A percentile compares a stretch with the other conserved stretches of the same genome.
phyloP scores from a whole-genome alignment of 345 rosid species.

The Hibiscus syriacus region DNA sequence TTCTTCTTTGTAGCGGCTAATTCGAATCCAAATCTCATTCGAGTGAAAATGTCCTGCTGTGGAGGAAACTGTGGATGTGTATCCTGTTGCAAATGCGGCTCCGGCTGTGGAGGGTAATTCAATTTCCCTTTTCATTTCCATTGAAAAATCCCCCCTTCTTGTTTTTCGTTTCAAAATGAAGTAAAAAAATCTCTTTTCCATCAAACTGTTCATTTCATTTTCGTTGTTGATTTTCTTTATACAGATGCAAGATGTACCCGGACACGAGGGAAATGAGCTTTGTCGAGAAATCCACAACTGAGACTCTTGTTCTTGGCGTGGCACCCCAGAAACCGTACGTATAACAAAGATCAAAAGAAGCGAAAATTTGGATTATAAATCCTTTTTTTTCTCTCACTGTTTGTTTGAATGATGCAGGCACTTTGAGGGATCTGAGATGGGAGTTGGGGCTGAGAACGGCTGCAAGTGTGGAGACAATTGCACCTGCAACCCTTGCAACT shows the following conservation, averaged over 20 bases:
- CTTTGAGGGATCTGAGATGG: slow-evolving; percentile 46
- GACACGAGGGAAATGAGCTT: slow-evolving; percentile 30
- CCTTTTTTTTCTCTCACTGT: no score
- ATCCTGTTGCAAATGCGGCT: slow-evolving; percentile 48
- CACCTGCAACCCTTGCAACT: slow-evolving; percentile 80
- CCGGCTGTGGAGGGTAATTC: slow-evolving; percentile 46
- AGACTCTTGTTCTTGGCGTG: slow-evolving; percentile 54
- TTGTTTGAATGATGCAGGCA: slow-evolving; percentile 15
- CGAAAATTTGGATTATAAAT: neutral
- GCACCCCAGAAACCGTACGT: slow-evolving; percentile 39
- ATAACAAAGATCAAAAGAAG: neutral
- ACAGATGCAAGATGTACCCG: slow-evolving; percentile 74
- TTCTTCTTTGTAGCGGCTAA: neutral
- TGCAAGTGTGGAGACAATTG: slow-evolving; percentile 82
- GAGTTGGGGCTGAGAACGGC: slow-evolving; percentile 48
- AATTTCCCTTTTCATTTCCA: neutral
- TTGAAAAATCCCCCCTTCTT: no score
- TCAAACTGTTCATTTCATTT: no score
- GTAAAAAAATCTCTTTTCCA: no score
- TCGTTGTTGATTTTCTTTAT: no score
- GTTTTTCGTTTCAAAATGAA: neutral
- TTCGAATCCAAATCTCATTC: neutral
- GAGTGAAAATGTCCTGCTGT: slow-evolving; percentile 55
- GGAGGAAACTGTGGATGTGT: slow-evolving; percentile 62
- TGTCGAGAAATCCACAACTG: slow-evolving; percentile 43